Base-by-base conservation (phyloP, 805 yeast genomes). In the Candida rishiriensis region DNA sequence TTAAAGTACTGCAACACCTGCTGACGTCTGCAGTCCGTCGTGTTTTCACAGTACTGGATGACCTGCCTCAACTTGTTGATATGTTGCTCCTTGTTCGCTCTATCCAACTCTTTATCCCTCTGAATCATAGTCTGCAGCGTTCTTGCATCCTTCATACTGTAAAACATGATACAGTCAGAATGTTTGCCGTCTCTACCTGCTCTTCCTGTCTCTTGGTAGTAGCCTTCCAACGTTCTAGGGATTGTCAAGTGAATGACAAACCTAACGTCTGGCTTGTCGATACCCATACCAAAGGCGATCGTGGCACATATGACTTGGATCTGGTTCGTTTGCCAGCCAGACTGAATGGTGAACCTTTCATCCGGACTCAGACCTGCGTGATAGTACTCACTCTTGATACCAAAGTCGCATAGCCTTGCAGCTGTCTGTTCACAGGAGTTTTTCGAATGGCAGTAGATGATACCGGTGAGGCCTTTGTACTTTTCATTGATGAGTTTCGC, bases 231-330 rank as follows among this genome's bases (percentile, higher is more conserved):
- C 42, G 88, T 87, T 55, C 97, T 70, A 0, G 99, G 97, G 21
- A 93, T 67, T 6, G 93, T 86, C 50, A 84, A 73, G 66, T 93
- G 99, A 35, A 88, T 80, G 3, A 93, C 98, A 68, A 75, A 90
- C 38, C 99, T 71, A 11, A 93, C 99, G 64, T 93, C 95, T 0
- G 97, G 86, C 62, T 93, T 93, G 66, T 93, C 99, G 44, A 93
- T 91, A 39, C 99, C 99, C 99, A 93, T 93, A 26, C 99, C 99
- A 72, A 93, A 93, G 0, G 99, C 99, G 56, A 93, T 85, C 0
- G 99, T 93, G 0, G 99, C 99, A 68, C 97, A 91, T 12, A 93
- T 89, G 1, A 90, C 84, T 58, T 83, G 84, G 17, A 83, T 66
- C 16, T 64, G 61, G 43, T 85, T 83, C 1, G 66, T 59, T 62